These are phyloP conservation scores for Solanum chilense DNA, from an alignment of 257 asterid species.

Conservation along the genomic window DNA sequence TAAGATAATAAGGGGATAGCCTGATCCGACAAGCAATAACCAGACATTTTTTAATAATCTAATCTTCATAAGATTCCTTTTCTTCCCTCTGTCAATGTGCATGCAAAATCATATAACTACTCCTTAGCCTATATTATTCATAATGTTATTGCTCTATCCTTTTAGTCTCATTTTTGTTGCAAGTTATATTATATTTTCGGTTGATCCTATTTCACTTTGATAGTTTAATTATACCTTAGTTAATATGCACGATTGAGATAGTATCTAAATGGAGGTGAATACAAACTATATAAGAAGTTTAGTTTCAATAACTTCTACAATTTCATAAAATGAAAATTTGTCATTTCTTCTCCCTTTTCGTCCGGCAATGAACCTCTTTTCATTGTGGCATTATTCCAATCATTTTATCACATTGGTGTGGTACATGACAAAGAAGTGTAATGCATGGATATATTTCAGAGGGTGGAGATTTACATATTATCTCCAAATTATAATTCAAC, in stretches of 20 bases:
- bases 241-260: neutral
- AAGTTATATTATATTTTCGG: neutral
- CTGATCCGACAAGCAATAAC: neutral
- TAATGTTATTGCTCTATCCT: neutral
- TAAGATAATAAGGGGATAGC: neutral
- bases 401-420: neutral
- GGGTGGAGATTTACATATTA: neutral
- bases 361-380: neutral
- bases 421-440: neutral
- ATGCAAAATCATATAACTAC: neutral
- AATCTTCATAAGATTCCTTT: neutral
- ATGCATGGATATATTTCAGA: neutral
- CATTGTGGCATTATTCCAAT: neutral
- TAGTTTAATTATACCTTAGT: neutral
- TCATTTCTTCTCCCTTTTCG: neutral
- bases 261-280: neutral
- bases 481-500: neutral
- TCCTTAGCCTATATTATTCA: neutral
- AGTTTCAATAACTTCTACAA: neutral
- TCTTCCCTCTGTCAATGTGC: neutral
- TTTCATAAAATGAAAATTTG: neutral
- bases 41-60: neutral
- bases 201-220: neutral
- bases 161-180: neutral
- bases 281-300: neutral